phyloP scores from a whole-genome alignment of 2,329 filamentous ascomycete genomes.

The Lecanicillium sp. region DNA sequence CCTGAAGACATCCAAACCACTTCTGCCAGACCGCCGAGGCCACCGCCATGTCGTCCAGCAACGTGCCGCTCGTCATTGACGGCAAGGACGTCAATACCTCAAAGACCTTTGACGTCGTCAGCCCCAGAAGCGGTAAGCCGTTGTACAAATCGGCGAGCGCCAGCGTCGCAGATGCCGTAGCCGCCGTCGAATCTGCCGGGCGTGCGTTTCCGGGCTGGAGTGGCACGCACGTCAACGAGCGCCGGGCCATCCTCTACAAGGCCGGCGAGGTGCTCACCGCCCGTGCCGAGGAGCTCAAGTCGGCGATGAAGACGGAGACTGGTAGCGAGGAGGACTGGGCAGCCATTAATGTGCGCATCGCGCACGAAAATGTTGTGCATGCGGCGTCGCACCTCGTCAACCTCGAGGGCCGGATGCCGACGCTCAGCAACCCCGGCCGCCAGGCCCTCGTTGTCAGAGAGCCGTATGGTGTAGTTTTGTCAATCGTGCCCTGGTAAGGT shows the following conservation, averaged over 20 bases:
- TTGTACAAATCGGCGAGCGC: conserved; percentile 53
- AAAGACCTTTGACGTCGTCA: conserved; percentile 49
- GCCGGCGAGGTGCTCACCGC: conserved; percentile 58
- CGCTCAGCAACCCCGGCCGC: conserved; percentile 23
- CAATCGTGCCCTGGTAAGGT: conserved; percentile 26
- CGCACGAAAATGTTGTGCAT: conserved; percentile 36
- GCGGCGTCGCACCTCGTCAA: conserved; percentile 37
- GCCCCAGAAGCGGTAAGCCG: conserved; percentile 46
- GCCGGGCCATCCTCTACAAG: conserved; percentile 64
- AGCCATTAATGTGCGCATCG: conserved; percentile 32
- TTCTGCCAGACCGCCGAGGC: no score
- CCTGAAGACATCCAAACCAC: no score
- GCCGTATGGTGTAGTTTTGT: conserved; percentile 26
- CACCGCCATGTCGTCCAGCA: neutral
- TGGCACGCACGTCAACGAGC: conserved; percentile 50
- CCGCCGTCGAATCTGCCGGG: conserved; percentile 50
- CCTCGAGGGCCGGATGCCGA: conserved; percentile 33
- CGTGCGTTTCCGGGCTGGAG: conserved; percentile 65
- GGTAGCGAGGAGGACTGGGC: conserved; percentile 33
- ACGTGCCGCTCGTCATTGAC: conserved; percentile 37
- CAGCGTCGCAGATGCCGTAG: conserved; percentile 47
- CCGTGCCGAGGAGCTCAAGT: conserved; percentile 53
- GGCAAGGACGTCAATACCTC: conserved; percentile 38
- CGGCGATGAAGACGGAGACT: conserved; percentile 52
- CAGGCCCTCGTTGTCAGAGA: conserved; percentile 29